phyloP scores from a whole-genome alignment of 2,329 filamentous ascomycete species.

The Ophiocordyceps polyrhachis-furcata region DNA sequence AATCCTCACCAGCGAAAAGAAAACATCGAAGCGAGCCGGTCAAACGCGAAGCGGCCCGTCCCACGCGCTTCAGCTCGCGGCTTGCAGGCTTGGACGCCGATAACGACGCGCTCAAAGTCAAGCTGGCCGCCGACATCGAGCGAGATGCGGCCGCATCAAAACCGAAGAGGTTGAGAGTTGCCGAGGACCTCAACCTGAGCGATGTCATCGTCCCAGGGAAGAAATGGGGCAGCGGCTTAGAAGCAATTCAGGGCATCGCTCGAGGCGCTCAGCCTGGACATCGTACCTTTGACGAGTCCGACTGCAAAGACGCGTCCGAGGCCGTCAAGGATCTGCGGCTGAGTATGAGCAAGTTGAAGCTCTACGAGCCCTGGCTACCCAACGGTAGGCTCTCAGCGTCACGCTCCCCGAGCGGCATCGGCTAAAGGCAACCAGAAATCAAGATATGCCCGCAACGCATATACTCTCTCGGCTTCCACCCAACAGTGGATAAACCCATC shows the following conservation, averaged over 20 bases:
- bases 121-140: slow-evolving; percentile 30
- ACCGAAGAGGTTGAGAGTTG: slow-evolving; percentile 38
- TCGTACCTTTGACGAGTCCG: slow-evolving; percentile 70
- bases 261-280: slow-evolving; percentile 62
- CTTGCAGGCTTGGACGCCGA: slow-evolving; percentile 35
- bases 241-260: slow-evolving; percentile 39
- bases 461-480: slow-evolving; percentile 79
- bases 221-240: slow-evolving; percentile 50
- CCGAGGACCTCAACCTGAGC: slow-evolving; percentile 46
- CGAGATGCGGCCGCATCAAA: slow-evolving; percentile 21
- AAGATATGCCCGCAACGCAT: slow-evolving; percentile 80
- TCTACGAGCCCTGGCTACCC: slow-evolving; percentile 74
- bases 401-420: background rate
- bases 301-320: slow-evolving; percentile 60
- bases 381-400: slow-evolving; percentile 32
- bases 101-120: slow-evolving; percentile 26
- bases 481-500: slow-evolving; percentile 65
- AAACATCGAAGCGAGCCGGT: slow-evolving; percentile 19
- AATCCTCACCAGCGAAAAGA: slow-evolving; percentile 18
- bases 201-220: slow-evolving; percentile 68
- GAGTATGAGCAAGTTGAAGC: slow-evolving; percentile 54
- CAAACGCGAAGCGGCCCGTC: slow-evolving; percentile 26
- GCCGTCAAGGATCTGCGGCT: slow-evolving; percentile 54
- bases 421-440: slow-evolving; percentile 39
- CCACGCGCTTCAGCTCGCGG: slow-evolving; percentile 38